These are phyloP conservation scores for Chalciporus sp. DNA, from an alignment of 1,284 basidiomycete species.

Conservation along the genomic window DNA sequence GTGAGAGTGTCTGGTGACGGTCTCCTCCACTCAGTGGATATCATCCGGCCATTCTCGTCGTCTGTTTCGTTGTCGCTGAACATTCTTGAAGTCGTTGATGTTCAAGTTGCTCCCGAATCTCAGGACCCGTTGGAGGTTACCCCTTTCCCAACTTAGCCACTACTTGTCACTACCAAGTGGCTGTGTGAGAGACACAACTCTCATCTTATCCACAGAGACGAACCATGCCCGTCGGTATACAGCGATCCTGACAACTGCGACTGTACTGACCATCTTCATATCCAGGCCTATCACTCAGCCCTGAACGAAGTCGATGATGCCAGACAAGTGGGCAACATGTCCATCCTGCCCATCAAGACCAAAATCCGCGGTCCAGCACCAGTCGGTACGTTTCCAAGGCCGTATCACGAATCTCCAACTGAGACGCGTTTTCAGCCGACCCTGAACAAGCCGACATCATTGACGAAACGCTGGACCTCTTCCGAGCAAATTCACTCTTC, in stretches of 20 bases:
- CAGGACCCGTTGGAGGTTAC: neutral
- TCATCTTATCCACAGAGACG: slow-evolving; percentile 1
- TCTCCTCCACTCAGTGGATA: slow-evolving; percentile 49
- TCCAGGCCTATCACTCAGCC: slow-evolving; percentile 93
- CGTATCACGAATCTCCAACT: neutral
- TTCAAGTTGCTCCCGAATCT: neutral
- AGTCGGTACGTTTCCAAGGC: slow-evolving; percentile 52
- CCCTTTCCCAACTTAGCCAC: neutral
- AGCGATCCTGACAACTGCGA: neutral
- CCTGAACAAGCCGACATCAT: slow-evolving; percentile 85
- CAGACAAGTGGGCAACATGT: slow-evolving; percentile 87
- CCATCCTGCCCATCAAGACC: slow-evolving; percentile 89
- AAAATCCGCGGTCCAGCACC: slow-evolving; percentile 92
- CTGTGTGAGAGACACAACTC: slow-evolving; percentile 4
- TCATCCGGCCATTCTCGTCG: slow-evolving; percentile 50
- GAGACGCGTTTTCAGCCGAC: slow-evolving; percentile 56
- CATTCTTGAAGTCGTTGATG: slow-evolving; percentile 34
- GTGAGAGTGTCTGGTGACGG: slow-evolving; percentile 72
- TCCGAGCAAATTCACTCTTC: slow-evolving; percentile 98
- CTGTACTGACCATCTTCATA: slow-evolving; percentile 1
- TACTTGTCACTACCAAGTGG: slow-evolving; percentile 1
- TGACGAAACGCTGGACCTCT: slow-evolving; percentile 96
- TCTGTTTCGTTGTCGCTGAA: slow-evolving; percentile 33
- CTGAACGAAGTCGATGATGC: slow-evolving; percentile 88
- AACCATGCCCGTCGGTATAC: slow-evolving; percentile 32